Evolutionary conservation across 75 land plant genomes (phyloP), one percentile per base, ranked within the genome.

Genomic region (Selaginella moellendorffii): DNA sequence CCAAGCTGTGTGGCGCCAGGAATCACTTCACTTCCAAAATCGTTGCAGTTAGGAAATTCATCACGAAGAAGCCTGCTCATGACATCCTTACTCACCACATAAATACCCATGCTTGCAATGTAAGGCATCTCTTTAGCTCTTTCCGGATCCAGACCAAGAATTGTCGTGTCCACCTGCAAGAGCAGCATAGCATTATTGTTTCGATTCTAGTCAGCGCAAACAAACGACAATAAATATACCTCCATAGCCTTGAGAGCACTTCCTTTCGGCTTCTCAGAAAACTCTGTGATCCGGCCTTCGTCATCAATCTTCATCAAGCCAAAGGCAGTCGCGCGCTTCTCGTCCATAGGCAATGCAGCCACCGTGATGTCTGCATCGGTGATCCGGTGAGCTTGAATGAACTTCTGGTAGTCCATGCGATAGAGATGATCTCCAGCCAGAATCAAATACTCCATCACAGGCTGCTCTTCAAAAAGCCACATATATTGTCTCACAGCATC

Each of bases 231-330:
- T 27, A 30, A 18, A 46, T 46, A n/a, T 70, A 92, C 97, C 80
- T 71, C 72, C 99, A 95, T 95, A 17, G 97, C 83, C 65, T 77
- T 80, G 31, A 93, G 63, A 59, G 74, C 77, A 67, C 90, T 89
- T 53, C 99, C 99, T 64, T 72, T 80, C 10, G 99, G 99, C 52
- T 95, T 95, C 76, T 95, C 99, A 8, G 99, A 77, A 81, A 95
- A 95, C 69, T 95, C 99, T 63, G 79, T 73, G 14, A 95, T 95
- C 0, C 99, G 76, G 1, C 99, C 99, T 71, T 90, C 90, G 59
- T 82, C 77, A 69, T 95, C 83, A 65, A 95, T 95, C 80, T 95
- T 95, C 99, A 95, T 95, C 23, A 95, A 69, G 54, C 99, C 99
- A 75, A 95, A 95, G 26, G 99, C 87, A 66, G 90, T 86, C 30